Base-by-base conservation (phyloP, 192 early-diverging fungal species). In the Coemansia sp. region DNA sequence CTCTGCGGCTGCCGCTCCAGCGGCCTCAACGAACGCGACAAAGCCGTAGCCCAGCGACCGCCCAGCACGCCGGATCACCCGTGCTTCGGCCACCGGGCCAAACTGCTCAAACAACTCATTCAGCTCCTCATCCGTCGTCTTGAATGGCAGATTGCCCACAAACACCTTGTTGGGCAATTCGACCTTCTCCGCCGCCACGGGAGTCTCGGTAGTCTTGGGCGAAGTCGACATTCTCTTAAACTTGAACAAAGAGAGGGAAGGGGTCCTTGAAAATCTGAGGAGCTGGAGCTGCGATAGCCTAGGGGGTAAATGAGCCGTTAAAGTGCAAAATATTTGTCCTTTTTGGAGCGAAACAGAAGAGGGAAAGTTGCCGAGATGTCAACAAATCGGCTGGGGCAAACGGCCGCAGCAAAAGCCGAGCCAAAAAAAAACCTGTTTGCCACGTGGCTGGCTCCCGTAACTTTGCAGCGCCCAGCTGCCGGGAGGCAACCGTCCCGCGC, bases 11-110 rank as follows among this genome's bases (percentile, higher is more conserved):
- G 84, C 81, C 46, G 85, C 60, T 35, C 85, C 88, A 15, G 87
- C 78, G 38, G 70, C 86, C 31, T 86, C 76, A 19, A 70, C 85
- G 62, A 87, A 95, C 30, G 90, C 81, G 9, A 97, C 89, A 70
- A 97, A 98, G 14, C 96, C 96, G 72, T 90, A 97, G 46, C 96
- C 96, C 53, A 90, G 81, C 29, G 93, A 90, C 57, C 92, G 87
- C 23, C 75, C 66, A 29, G 86, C 85, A 39, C 87, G 87, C 41
- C 78, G 85, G 66, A 95, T 93, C 53, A 97, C 82, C 55, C 84
- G 85, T 22, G 88, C 89, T 48, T 85, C 81, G 43, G 78, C 55
- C 34, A 91, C 90, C 60, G 85, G 80, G 53, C 83, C 88, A 38
- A 83, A 77, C 22, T 70, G 53, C 61, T 67, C 70, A 70, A 95